Evolutionary conservation across 2,329 filamentous ascomycete species (phyloP), one percentile per base, ranked within the genome.

Genomic region (Cyclaneusma minus): DNA sequence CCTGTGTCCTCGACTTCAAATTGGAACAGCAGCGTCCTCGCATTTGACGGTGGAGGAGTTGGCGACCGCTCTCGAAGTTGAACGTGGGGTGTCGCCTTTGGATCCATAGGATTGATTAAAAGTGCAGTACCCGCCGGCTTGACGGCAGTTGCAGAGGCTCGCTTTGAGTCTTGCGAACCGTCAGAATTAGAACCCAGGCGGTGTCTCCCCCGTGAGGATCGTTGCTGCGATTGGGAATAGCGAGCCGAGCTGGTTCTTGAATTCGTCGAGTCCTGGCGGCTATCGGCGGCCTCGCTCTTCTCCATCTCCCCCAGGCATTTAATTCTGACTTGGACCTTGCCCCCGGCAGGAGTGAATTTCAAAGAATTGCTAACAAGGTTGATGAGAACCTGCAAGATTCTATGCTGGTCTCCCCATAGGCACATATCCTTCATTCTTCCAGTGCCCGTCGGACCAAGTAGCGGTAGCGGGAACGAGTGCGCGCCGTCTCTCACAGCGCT

Each of bases 301-400:
- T 46, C 44, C 9, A 30, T 49, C 42, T 81, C 76, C 6, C 73
- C 67, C 0, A 78, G 39, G 40, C 81, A 91, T 36, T 68, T 70
- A 30, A 94, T 84, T 6, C 71, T 68, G 6, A 93, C 65, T 14
- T 71, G 64, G 3, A 94, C 80, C 16, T 62, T 74, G 6, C 84
- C 84, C 2, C 73, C 73, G 5, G 68, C 50, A 0, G 82, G 79
- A 0, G 85, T 93, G 43, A 94, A 93, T 47, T 94, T 94, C 22
- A 93, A 56, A 47, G 78, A 82, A 54, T 94, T 94, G 50, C 79
- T 85, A 24, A 92, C 82, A 16, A 94, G 59, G 44, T 92, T 92
- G 56, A 91, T 93, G 24, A 93, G 68, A n/a, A 93, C 79, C 47
- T 93, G 85, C 14, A 92, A 55, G 20, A 93, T 89, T 22, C 85